Base-by-base conservation (phyloP, 2,329 filamentous ascomycete genomes). In the Colletotrichum sp. region DNA sequence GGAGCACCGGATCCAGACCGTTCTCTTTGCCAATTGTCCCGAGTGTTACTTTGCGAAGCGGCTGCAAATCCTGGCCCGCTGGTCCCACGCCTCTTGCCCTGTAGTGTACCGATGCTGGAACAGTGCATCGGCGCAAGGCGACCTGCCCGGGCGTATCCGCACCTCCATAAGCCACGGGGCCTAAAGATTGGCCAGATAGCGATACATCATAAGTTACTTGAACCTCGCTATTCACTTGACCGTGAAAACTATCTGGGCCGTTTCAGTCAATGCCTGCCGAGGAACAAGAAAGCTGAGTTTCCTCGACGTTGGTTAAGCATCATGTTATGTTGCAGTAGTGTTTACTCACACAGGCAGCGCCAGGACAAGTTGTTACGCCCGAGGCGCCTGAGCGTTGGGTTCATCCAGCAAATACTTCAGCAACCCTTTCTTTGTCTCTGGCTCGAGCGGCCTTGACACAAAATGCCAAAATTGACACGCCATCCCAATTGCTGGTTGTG, bases 61-160 rank as follows among this genome's bases (percentile, higher is more conserved):
- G n/a, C 43, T 69, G 43, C 29, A 31, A 51, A 51, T 47, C 31
- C 67, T 38, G 33, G 27, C 4, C 31, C n/a, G 34, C 43, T 18
- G 8, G 57, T 24, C 47, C 70, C 65, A 69, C 66, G 43, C 57
- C 43, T 38, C 55, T 31, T 31, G 31, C 47, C 65, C 29, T 54
- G 43, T 15, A 31, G 33, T 9, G 43, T 15, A 24, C 51, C 15
- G 43, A 33, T 33, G 51, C 51, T 57, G 34, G 55, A 61, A 54
- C 21, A 31, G 57, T 63, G 57, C 58, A 69, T 47, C 61, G 27
- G 54, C 67, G n/a, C 33, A 47, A 47, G 66, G 62, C 67, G 68
- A 47, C 54, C 31, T 63, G 54, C 43, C 29, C 68, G 62, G 68
- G 71, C 47, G 68, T 47, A 73, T 73, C 71, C 55, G 68, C 55